Evolutionary conservation across 2,329 filamentous ascomycete species (phyloP).

Genomic region (Knufia petricola): DNA sequence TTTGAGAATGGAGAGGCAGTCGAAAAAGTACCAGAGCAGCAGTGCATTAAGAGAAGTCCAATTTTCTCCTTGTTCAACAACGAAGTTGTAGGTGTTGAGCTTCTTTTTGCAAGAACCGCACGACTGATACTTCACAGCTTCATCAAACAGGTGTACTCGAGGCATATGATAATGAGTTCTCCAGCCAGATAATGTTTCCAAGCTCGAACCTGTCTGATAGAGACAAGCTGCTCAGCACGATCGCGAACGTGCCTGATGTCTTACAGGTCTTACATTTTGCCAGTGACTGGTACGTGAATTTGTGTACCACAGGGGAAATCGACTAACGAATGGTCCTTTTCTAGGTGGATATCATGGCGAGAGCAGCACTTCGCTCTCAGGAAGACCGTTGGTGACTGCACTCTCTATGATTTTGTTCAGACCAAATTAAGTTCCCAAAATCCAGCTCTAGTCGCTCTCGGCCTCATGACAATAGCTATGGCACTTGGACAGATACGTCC

Average conservation of each 20-base stretch:
- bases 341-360: conserved; percentile 20
- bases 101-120: background rate
- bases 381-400: conserved; percentile 1
- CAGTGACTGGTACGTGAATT: conserved; percentile 12
- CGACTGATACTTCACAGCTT: conserved; percentile 1
- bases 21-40: conserved; percentile 2
- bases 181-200: conserved; percentile 8
- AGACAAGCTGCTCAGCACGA: conserved; percentile 18
- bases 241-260: conserved; percentile 16
- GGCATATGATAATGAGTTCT: background rate
- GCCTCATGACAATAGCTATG: conserved; percentile 19
- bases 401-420: conserved; percentile 18
- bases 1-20: background rate
- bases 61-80: conserved; percentile 20
- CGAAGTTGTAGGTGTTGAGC: conserved; percentile 15
- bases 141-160: conserved; percentile 6
- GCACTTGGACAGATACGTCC: conserved; percentile 16
- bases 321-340: background rate
- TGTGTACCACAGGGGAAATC: too few relatives aligned
- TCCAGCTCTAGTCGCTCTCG: conserved; percentile 15
- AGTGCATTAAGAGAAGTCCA: conserved; percentile 12
- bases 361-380: conserved; percentile 17
- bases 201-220: conserved; percentile 10
- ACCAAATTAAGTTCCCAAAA: conserved; percentile 13
- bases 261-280: conserved; percentile 18